A percentile compares a stretch with the other conserved stretches of the same genome.
These are phyloP conservation scores for Penicillium cinerascens DNA, from an alignment of 495 filamentous ascomycete species.

Conservation along the genomic window DNA sequence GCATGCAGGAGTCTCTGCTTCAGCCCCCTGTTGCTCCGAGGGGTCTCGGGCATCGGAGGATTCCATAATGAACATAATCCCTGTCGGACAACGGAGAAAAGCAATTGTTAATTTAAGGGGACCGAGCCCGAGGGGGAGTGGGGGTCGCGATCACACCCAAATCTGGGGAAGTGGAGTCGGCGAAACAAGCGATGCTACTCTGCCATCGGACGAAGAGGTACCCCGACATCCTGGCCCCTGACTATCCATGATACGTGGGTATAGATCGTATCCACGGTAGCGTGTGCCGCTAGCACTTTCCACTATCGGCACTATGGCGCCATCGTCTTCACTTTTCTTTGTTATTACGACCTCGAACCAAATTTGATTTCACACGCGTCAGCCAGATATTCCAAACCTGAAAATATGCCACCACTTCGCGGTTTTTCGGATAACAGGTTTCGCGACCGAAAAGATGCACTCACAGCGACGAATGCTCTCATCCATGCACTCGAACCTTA, in stretches of 20 bases:
- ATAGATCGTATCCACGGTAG: background rate
- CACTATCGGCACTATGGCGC: too few relatives aligned
- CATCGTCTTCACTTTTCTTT: background rate
- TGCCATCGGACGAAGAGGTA: background rate
- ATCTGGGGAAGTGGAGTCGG: background rate
- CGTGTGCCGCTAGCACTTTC: background rate
- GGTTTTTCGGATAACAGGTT: conserved; percentile 11
- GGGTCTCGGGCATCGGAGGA: background rate
- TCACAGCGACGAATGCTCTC: conserved; percentile 10
- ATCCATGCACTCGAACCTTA: conserved; percentile 10
- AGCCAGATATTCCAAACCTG: too few relatives aligned
- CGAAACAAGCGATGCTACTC: background rate
- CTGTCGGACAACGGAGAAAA: too few relatives aligned
- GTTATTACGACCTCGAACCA: too few relatives aligned
- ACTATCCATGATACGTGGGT: background rate
- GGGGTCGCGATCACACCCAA: background rate
- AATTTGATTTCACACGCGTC: too few relatives aligned
- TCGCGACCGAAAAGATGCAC: conserved; percentile 12
- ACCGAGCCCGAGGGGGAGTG: background rate
- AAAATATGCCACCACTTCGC: conserved; percentile 7
- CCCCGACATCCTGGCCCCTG: background rate
- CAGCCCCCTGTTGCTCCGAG: background rate
- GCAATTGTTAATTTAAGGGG: background rate
- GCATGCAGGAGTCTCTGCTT: conserved; percentile 5
- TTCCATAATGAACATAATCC: background rate